phyloP scores from a whole-genome alignment of 2,329 filamentous ascomycete species.

The Stagonosporopsis vannaccii region DNA sequence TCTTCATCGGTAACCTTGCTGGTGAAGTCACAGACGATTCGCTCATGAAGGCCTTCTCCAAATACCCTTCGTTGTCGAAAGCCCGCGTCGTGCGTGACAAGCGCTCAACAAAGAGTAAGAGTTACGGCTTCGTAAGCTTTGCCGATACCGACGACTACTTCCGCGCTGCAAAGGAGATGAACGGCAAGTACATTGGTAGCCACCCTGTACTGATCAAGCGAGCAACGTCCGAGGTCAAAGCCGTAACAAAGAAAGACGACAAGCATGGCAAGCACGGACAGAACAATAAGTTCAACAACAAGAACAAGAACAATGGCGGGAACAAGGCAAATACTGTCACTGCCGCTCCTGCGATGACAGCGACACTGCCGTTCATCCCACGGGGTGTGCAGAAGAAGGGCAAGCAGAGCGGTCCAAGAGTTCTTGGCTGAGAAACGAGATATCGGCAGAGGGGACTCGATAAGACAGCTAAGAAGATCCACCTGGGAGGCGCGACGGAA shows the following conservation, averaged over 20 bases:
- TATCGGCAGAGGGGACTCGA: background rate
- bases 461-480: background rate
- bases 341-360: constrained; percentile 16
- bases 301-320: constrained; percentile 49
- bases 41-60: constrained; percentile 88
- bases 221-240: constrained; percentile 89
- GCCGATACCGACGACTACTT: constrained; percentile 96
- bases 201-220: constrained; percentile 89
- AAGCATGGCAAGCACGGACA: constrained; percentile 43
- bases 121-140: constrained; percentile 96
- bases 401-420: constrained; percentile 36
- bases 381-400: constrained; percentile 44
- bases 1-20: constrained; percentile 96
- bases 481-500: background rate
- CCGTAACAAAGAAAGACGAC: constrained; percentile 64
- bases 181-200: constrained; percentile 98
- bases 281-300: constrained; percentile 61
- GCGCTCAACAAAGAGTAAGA: constrained; percentile 93
- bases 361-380: constrained; percentile 35
- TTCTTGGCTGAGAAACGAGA: constrained; percentile 33
- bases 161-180: constrained; percentile 95
- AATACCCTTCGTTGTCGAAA: constrained; percentile 88
- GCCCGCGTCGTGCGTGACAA: constrained; percentile 95
- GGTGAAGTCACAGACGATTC: constrained; percentile 98
- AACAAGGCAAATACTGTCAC: constrained; percentile 24